A percentile compares a stretch with the other conserved stretches of the same genome.
Evolutionary conservation across 1,139 yeast genomes (phyloP).

Genomic region (Eremothecium gossypii): DNA sequence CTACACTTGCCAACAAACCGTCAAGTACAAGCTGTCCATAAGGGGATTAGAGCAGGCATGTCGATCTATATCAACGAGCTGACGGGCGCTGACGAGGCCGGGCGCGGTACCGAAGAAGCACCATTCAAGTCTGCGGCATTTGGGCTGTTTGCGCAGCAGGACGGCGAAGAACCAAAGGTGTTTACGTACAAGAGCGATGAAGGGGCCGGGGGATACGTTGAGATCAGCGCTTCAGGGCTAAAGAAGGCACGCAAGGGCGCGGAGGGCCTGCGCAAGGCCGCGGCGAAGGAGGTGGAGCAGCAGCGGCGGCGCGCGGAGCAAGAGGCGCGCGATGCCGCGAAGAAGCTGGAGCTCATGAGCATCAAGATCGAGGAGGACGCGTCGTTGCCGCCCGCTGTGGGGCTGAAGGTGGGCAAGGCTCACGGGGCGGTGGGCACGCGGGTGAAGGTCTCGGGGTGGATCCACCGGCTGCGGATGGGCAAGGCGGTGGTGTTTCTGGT

Average conservation of each 20-base stretch:
- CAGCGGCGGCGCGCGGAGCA: constrained; percentile 53
- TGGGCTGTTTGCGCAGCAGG: constrained; percentile 44
- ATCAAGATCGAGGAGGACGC: constrained; percentile 63
- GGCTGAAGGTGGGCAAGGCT: constrained; percentile 53
- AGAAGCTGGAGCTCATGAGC: constrained; percentile 68
- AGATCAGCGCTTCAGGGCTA: constrained; percentile 84
- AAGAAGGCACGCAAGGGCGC: constrained; percentile 96
- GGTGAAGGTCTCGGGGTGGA: constrained; percentile 84
- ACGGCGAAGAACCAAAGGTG: constrained; percentile 44
- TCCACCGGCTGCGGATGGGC: constrained; percentile 87
- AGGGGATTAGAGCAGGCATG: constrained; percentile 10
- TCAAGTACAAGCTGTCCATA: no score
- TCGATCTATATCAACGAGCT: constrained; percentile 59
- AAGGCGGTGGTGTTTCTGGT: constrained; percentile 88
- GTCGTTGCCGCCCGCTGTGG: constrained; percentile 59
- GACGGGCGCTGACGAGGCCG: constrained; percentile 53
- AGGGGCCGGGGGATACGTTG: constrained; percentile 53
- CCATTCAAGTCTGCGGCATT: constrained; percentile 82
- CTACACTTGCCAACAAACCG: no score
- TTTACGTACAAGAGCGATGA: constrained; percentile 57
- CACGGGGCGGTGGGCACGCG: constrained; percentile 48
- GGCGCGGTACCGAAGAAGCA: constrained; percentile 50
- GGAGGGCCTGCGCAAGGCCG: constrained; percentile 83
- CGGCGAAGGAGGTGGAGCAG: constrained; percentile 64
- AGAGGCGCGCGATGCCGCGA: constrained; percentile 58